Conservation (phyloP, 768 basidiomycete species). For the Mycena chlorophos region DNA sequence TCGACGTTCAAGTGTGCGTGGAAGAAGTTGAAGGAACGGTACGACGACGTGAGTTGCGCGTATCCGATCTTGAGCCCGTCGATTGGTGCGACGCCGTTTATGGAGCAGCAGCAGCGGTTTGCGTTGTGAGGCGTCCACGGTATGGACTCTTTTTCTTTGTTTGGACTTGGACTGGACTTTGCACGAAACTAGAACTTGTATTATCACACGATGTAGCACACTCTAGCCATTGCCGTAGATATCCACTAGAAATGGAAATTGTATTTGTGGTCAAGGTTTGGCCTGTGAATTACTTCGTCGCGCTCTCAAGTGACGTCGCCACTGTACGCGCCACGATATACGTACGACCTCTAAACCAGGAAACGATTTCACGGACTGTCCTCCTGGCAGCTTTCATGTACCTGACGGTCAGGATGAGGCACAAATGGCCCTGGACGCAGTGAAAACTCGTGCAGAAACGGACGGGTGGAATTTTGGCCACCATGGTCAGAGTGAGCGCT, state of each 20-base stretch:
- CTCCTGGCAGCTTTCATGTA: too few relatives aligned
- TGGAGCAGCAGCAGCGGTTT: constrained; percentile 44
- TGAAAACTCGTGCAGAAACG: too few relatives aligned
- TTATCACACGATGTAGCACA: neutral
- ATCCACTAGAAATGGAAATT: neutral
- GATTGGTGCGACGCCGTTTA: constrained; percentile 41
- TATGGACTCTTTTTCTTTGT: constrained; percentile 14
- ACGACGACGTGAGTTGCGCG: constrained; percentile 42
- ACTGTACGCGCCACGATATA: too few relatives aligned
- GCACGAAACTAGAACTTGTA: constrained; percentile 1
- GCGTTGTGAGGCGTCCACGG: constrained; percentile 31
- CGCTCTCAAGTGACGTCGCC: too few relatives aligned
- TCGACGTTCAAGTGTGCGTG: constrained; percentile 82
- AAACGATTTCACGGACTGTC: too few relatives aligned
- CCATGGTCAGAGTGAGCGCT: too few relatives aligned
- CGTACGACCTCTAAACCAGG: too few relatives aligned
- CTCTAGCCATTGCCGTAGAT: neutral
- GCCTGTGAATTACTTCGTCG: too few relatives aligned
- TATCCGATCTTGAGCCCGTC: constrained; percentile 43
- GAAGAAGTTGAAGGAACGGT: constrained; percentile 68
- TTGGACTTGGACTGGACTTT: neutral
- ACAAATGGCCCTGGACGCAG: too few relatives aligned
- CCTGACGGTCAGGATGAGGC: too few relatives aligned
- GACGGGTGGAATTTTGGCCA: too few relatives aligned
- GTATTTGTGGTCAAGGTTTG: neutral